phyloP scores from a whole-genome alignment of 2,329 filamentous ascomycete genomes.

The Pseudogymnoascus sp. region DNA sequence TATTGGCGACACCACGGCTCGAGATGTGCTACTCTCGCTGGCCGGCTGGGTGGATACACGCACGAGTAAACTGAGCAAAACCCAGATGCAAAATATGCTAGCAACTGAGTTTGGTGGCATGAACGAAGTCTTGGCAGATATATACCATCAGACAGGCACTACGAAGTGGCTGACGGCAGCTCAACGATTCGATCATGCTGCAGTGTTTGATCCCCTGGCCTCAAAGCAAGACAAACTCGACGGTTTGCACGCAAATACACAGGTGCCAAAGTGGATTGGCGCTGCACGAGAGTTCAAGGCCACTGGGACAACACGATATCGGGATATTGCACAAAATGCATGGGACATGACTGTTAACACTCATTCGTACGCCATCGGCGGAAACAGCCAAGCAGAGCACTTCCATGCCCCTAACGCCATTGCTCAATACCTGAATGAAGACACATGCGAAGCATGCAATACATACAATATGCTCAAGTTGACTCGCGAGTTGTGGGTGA shows the following conservation, averaged over 20 bases:
- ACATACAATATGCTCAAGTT: conserved; percentile 52
- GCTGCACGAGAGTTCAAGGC: conserved; percentile 42
- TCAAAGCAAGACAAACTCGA: conserved; percentile 38
- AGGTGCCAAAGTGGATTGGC: conserved; percentile 49
- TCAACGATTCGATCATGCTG: conserved; percentile 43
- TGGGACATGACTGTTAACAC: conserved; percentile 40
- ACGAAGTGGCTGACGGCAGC: conserved; percentile 40
- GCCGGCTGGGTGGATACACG: conserved; percentile 43
- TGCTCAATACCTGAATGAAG: conserved; percentile 35
- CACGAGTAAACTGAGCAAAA: conserved; percentile 36
- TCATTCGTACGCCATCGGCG: conserved; percentile 47
- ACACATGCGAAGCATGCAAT: conserved; percentile 47
- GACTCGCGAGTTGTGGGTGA: conserved; percentile 43
- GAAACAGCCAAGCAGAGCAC: conserved; percentile 47
- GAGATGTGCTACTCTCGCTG: conserved; percentile 37
- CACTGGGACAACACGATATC: conserved; percentile 38
- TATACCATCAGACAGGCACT: conserved; percentile 41
- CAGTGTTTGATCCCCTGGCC: conserved; percentile 41
- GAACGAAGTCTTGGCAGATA: conserved; percentile 43
- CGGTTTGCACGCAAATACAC: conserved; percentile 46
- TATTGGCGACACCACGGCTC: conserved; percentile 37
- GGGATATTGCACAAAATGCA: conserved; percentile 42
- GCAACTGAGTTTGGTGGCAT: conserved; percentile 47
- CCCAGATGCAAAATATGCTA: conserved; percentile 42
- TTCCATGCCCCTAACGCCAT: conserved; percentile 42